phyloP scores from a whole-genome alignment of 805 yeast species.

The Metschnikowia gruessii region DNA sequence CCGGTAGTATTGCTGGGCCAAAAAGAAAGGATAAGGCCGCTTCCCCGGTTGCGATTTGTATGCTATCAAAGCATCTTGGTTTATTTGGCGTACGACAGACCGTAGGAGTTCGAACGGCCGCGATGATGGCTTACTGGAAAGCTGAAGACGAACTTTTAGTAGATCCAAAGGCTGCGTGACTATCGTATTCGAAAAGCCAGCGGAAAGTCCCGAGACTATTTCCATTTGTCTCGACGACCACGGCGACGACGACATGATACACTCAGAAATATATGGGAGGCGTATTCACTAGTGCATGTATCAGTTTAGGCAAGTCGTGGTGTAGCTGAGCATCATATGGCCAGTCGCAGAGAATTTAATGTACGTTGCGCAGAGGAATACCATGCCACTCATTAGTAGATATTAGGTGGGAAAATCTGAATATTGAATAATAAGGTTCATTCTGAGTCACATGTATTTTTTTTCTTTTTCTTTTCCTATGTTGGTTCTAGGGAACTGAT shows the following conservation, averaged over 20 bases:
- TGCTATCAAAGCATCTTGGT: conserved; percentile 20
- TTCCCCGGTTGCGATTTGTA: conserved; percentile 3
- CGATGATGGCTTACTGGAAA: conserved; percentile 31
- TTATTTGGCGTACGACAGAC: conserved; percentile 21
- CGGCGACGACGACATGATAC: neutral
- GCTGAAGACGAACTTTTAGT: conserved; percentile 77
- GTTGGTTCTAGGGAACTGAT: too few species aligned
- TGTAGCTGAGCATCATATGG: neutral
- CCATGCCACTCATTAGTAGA: neutral
- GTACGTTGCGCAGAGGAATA: neutral
- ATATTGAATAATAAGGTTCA: too few species aligned
- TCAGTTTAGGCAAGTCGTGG: neutral
- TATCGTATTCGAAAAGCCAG: conserved; percentile 78
- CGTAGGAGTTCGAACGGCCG: conserved; percentile 23
- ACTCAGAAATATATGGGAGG: neutral
- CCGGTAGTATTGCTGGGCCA: conserved; percentile 47
- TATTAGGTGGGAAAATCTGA: too few species aligned
- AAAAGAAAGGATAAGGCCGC: conserved; percentile 3
- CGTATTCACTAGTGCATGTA: neutral
- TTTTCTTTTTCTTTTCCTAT: neutral
- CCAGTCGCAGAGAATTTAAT: conserved; percentile 1
- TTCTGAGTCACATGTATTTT: too few species aligned
- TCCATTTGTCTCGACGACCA: conserved; percentile 44
- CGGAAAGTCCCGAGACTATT: conserved; percentile 66
- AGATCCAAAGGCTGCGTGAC: conserved; percentile 89